These are phyloP conservation scores for Apiotrichum akiyoshidainum DNA, from an alignment of 1,284 basidiomycete species.

Conservation along the genomic window DNA sequence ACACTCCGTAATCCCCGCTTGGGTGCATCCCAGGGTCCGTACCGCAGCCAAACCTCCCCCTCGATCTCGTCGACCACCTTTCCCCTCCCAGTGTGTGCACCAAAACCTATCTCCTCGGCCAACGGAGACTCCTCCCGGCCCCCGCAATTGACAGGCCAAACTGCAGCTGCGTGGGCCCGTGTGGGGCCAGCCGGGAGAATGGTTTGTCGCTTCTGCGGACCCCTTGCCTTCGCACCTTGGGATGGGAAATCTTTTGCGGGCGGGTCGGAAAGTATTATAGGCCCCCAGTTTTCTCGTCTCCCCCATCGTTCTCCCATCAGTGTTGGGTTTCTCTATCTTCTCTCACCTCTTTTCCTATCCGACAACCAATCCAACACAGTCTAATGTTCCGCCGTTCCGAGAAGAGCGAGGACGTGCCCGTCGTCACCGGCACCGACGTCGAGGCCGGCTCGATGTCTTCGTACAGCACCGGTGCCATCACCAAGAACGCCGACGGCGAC, in stretches of 20 bases:
- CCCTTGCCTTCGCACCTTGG: neutral
- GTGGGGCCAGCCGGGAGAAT: neutral
- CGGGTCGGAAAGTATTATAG: neutral
- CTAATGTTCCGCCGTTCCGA: slow-evolving; percentile 2
- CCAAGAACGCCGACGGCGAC: neutral
- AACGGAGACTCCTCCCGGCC: neutral
- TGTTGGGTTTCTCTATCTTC: neutral
- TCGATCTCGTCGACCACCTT: no score
- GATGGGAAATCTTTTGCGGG: neutral
- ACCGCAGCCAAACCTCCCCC: no score
- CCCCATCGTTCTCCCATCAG: neutral
- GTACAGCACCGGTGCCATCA: neutral
- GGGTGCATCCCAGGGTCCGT: no score
- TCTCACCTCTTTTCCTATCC: neutral
- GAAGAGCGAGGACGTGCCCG: slow-evolving; percentile 1
- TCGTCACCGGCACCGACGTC: neutral
- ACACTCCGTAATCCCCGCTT: no score
- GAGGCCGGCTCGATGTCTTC: slow-evolving; percentile 2
- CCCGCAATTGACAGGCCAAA: neutral
- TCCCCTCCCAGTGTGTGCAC: no score
- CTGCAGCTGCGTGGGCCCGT: neutral
- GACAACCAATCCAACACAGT: neutral
- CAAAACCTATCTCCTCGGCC: no score
- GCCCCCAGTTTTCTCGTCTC: neutral
- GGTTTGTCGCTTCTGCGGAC: neutral